phyloP scores from a whole-genome alignment of 352 stramenopile species.

The Phytophthora palmivora region DNA sequence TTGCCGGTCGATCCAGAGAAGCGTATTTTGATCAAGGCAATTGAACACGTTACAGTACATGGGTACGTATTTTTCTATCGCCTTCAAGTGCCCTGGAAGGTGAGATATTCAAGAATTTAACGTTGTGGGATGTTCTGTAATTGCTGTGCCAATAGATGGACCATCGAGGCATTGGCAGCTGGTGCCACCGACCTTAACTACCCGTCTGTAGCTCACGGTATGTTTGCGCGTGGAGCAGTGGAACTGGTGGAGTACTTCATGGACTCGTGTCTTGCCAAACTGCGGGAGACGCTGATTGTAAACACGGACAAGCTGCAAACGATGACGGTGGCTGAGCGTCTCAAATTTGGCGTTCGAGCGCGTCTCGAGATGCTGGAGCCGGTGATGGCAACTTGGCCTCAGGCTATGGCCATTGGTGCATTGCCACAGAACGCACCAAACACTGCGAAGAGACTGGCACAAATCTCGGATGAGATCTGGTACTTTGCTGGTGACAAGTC shows the following conservation, averaged over 20 bases:
- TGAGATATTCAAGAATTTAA: slow-evolving; percentile 13
- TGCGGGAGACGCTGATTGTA: slow-evolving; percentile 63
- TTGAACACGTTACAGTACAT: slow-evolving; percentile 52
- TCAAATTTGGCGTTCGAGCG: slow-evolving; percentile 82
- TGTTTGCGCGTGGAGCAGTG: slow-evolving; percentile 79
- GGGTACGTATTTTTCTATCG: slow-evolving; percentile 43
- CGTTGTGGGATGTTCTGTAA: slow-evolving; percentile 7
- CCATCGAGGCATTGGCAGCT: slow-evolving; percentile 72
- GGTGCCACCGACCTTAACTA: slow-evolving; percentile 73
- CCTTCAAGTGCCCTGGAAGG: slow-evolving; percentile 11
- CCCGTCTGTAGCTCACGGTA: slow-evolving; percentile 83
- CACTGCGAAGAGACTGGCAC: slow-evolving; percentile 75
- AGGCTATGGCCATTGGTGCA: slow-evolving; percentile 84
- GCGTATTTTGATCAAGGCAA: slow-evolving; percentile 60
- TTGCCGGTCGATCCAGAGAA: slow-evolving; percentile 48
- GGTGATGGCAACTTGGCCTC: slow-evolving; percentile 67
- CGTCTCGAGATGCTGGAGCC: slow-evolving; percentile 73
- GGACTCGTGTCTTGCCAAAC: slow-evolving; percentile 69
- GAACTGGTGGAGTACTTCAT: slow-evolving; percentile 90
- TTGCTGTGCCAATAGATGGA: slow-evolving; percentile 62
- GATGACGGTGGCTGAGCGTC: slow-evolving; percentile 78
- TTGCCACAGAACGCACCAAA: slow-evolving; percentile 75
- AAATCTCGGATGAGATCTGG: slow-evolving; percentile 87
- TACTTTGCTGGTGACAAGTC: slow-evolving; percentile 89
- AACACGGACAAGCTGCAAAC: slow-evolving; percentile 68